phyloP scores from a whole-genome alignment of 1,139 yeast species.

The Pichia sp. region DNA sequence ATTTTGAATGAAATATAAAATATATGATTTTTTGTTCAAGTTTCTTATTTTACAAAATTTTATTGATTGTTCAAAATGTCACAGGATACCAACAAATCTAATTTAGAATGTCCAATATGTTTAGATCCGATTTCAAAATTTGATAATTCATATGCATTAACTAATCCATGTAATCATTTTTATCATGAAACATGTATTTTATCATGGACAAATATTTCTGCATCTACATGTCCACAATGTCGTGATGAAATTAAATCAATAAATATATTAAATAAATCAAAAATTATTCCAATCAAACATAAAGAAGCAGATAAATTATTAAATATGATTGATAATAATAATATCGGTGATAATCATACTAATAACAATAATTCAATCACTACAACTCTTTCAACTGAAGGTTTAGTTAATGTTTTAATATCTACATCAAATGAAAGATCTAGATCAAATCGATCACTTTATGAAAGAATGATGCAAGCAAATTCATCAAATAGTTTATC shows the following conservation, averaged over 20 bases:
- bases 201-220: conserved; percentile 14
- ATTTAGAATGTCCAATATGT: conserved; percentile 15
- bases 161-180: conserved; percentile 15
- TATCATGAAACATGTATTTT: conserved; percentile 15
- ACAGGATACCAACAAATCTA: background rate
- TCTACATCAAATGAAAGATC: conserved; percentile 3
- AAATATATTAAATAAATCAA: background rate
- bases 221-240: conserved; percentile 18
- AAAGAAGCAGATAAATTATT: conserved; percentile 8
- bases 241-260: conserved; percentile 8
- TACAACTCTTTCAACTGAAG: background rate
- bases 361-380: background rate
- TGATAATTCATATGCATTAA: conserved; percentile 4
- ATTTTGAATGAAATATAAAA: too few species aligned
- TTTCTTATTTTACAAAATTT: too few species aligned
- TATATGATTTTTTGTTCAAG: too few species aligned
- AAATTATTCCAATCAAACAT: background rate
- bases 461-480: conserved; percentile 2
- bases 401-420: background rate
- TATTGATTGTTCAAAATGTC: too few species aligned
- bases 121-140: conserved; percentile 9
- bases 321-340: conserved; percentile 2
- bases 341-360: background rate
- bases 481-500: background rate
- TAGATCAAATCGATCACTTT: conserved; percentile 1